Evolutionary conservation across 306 rosid species (phyloP), one percentile per base, ranked within the genome.

Genomic region (Malus sylvestris): DNA sequence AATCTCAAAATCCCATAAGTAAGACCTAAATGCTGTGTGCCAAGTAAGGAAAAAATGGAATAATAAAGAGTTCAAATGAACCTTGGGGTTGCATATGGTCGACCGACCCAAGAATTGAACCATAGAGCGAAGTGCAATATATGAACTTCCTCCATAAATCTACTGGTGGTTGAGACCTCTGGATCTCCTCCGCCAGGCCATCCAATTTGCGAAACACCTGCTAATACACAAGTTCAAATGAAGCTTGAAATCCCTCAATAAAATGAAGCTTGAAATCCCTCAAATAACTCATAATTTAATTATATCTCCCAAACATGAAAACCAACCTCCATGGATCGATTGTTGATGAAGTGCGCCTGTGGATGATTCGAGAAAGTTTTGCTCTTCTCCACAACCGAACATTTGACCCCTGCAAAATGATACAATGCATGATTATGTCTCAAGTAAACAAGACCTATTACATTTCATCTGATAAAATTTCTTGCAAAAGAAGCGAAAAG

Each of bases 71-170:
- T 67, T 46, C 40, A 79, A 81, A 60, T 75, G 84, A 84, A 95
- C 98, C 98, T 95, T 92, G 89, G 81, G 97, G 96, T 84, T 88
- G 90, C 77, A 95, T 89, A 86, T 95, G 98, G 77, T 95, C 98
- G 55, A 92, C 98, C 27, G 96, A 88, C 63, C 98, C 97, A 55
- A 95, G 97, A 87, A 88, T 73, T 77, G 97, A 82, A 82, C 97
- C 97, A 76, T 82, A 85, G 65, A 95, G 96, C 8, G 97, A 90
- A 84, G 96, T 92, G 78, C 97, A 95, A 81, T 92, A 95, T 81
- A 92, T 79, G 76, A 95, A 92, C 87, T 92, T 92, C 76, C 97
- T 86, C 99, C 99, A 95, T 75, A 91, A 86, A 65, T 92, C 92
- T 29, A 95, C 93, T 22, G 99, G 97, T 33, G 99, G 96, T 82